Conservation (phyloP, 2,329 filamentous ascomycete genomes). For the Fusarium fracticaudum region DNA sequence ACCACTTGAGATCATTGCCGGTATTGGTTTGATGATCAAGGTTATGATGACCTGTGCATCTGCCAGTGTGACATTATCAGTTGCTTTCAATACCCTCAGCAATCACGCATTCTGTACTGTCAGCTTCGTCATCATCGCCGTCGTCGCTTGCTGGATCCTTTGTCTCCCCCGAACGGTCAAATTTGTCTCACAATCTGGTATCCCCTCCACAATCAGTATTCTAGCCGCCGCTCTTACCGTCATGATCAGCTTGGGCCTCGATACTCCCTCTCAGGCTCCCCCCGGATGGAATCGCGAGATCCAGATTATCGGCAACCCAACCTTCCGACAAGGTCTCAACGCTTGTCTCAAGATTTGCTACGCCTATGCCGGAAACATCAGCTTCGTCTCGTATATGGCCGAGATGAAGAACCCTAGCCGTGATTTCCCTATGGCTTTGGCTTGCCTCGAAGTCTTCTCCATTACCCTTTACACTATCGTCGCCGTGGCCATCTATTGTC, state of each 20-base stretch:
- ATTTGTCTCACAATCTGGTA: constrained; percentile 40
- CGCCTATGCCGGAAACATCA: constrained; percentile 45
- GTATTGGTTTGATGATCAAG: constrained; percentile 74
- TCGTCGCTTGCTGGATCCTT: constrained; percentile 66
- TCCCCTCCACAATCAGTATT: constrained; percentile 42
- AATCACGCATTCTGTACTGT: constrained; percentile 70
- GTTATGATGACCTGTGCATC: constrained; percentile 76
- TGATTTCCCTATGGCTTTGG: constrained; percentile 46
- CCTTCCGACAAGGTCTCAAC: constrained; percentile 40
- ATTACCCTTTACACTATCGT: constrained; percentile 48
- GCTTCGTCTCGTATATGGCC: constrained; percentile 47
- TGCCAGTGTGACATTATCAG: constrained; percentile 70
- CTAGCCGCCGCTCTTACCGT: constrained; percentile 42
- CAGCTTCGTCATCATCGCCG: constrained; percentile 69
- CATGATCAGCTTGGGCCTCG: constrained; percentile 44
- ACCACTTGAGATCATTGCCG: constrained; percentile 38
- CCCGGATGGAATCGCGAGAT: constrained; percentile 41
- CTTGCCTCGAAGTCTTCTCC: constrained; percentile 46
- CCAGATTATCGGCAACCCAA: constrained; percentile 33
- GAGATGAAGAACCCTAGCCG: constrained; percentile 47
- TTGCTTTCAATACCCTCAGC: constrained; percentile 73
- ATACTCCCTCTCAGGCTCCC: constrained; percentile 31
- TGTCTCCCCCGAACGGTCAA: constrained; percentile 73
- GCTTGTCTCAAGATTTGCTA: constrained; percentile 45
- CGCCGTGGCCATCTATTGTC: constrained; percentile 46